Base-by-base conservation (phyloP, 768 basidiomycete genomes). In the Pilatotrama ljubarskyi region DNA sequence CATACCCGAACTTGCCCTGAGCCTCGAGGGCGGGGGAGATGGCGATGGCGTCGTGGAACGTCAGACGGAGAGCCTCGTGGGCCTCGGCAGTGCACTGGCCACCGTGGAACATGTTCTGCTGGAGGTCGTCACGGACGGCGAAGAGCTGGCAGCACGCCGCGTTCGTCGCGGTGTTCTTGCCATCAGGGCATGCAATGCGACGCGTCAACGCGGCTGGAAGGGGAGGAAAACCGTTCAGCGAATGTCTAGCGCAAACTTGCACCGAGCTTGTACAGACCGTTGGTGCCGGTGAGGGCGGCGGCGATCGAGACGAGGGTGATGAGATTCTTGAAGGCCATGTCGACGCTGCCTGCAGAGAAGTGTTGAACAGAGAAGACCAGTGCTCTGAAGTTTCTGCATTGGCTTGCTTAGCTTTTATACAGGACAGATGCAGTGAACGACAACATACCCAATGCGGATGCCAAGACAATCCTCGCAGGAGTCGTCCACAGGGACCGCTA, bases 41-140 rank as follows among this genome's bases (percentile, higher is more conserved):
- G 17, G 46, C 59, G 36, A 65, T 68, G 14, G 67, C 63, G 49
- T 68, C 67, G 62, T 71, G 67, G 58, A 69, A 70, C 24, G 61
- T 64, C n/a, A 71, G 64, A 37, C 70, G 68, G 44, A 70, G 63
- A 25, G 69, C 61, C 42, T 65, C 69, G 48, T 71, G 70, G 11
- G 65, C 72, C 35, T 72, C 72, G 26, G 73, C 69, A 48, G 68
- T 68, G 57, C 74, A 75, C 55, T 70, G 49, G n/a, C 66, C 71
- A 49, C 66, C 68, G 51, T 68, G 55, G 62, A 72, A 73, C 10
- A 72, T 50, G 48, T 66, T 64, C 37, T 59, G 55, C 54, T 74
- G 62, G 40, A 74, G 59, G 32, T 69, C 68, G 38, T 73, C 73
- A 14, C 66, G 58, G 42, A 74, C 62, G 20, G 70, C 62, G 62